Conservation (phyloP, 257 asterid genomes). For the Thymus quinquecostatus region DNA sequence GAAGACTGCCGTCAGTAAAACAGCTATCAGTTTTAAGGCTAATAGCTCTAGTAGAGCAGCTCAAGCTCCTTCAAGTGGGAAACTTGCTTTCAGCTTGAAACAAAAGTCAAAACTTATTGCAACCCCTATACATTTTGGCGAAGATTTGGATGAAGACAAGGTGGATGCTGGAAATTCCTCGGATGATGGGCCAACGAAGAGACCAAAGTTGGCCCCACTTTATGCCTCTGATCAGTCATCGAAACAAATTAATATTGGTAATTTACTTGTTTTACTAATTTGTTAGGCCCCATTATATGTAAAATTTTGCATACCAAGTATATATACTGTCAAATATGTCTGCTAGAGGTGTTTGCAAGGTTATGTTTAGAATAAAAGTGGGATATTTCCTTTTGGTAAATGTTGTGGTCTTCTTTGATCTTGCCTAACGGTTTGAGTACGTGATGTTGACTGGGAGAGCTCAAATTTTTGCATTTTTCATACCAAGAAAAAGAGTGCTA, state of each 20-base stretch:
- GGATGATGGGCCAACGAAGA: constrained; percentile 64
- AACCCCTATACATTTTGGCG: constrained; percentile 74
- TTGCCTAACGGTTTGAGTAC: not conserved
- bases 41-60: constrained; percentile 44
- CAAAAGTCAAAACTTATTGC: constrained; percentile 82
- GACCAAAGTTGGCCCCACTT: constrained; percentile 62
- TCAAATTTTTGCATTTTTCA: not conserved
- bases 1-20: constrained; percentile 58
- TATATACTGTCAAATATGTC: constrained; percentile 4
- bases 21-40: constrained; percentile 44
- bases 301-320: constrained; percentile 19
- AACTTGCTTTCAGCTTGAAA: constrained; percentile 95
- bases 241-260: constrained; percentile 82
- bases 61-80: constrained; percentile 65
- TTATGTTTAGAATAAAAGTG: constrained; percentile 21
- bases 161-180: constrained; percentile 61
- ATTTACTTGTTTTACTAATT: constrained; percentile 45
- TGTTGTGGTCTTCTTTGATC: constrained; percentile 19
- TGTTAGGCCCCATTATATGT: constrained; percentile 17
- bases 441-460: not conserved
- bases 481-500: not conserved
- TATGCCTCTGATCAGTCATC: constrained; percentile 49
- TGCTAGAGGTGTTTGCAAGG: constrained; percentile 15
- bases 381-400: constrained; percentile 7
- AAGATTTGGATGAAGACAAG: constrained; percentile 77